Evolutionary conservation across 2,329 filamentous ascomycete species (phyloP), one percentile per base, ranked within the genome.

Genomic region (Aspergillus vadensis): DNA sequence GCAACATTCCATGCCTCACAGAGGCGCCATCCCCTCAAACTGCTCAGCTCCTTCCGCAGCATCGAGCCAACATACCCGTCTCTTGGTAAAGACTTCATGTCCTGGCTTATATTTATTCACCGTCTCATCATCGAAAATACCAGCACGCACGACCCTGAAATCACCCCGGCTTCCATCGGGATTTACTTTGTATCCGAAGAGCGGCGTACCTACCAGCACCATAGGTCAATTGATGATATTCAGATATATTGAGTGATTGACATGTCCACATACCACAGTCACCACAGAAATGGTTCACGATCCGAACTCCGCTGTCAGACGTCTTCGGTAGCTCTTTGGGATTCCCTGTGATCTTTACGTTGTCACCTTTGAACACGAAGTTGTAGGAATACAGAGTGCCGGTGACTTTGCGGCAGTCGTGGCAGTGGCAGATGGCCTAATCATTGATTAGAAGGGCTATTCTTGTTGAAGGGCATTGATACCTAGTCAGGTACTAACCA

Each of bases 381-480:
- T 61, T 75, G 53, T 72, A 73, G 30, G 65, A 67, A 55, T 66
- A 77, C n/a, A 62, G 60, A 3, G 61, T 50, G 1, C 75, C 74
- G 0, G 73, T 73, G 4, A 77, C 67, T 60, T 78, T 77, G 57
- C 76, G 74, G 65, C 76, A 78, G 59, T 77, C 76, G n/a, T 55
- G 32, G 59, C 76, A 77, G 65, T 78, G 72, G 56, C 76, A 78
- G 21, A 77, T 57, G 21, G 55, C 76, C 75, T 78, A 21, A 1
- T 5, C 0, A 30, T 19, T 32, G 27, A 53, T 55, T 30, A 27
- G 38, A 27, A 30, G 14, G 39, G 8, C 25, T 8, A 27, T 27
- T 8, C 6, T 27, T 27, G 25, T 27, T 27, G 25, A 27, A 27
- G 25, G 23, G 23, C 1, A 2, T 25, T 7, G 25, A 27, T 3